Percentiles rank a stretch among this genome's conserved stretches.
Evolutionary conservation across 1,139 yeast species (phyloP).

Genomic region (Zhuliangozyma blackwelliae): DNA sequence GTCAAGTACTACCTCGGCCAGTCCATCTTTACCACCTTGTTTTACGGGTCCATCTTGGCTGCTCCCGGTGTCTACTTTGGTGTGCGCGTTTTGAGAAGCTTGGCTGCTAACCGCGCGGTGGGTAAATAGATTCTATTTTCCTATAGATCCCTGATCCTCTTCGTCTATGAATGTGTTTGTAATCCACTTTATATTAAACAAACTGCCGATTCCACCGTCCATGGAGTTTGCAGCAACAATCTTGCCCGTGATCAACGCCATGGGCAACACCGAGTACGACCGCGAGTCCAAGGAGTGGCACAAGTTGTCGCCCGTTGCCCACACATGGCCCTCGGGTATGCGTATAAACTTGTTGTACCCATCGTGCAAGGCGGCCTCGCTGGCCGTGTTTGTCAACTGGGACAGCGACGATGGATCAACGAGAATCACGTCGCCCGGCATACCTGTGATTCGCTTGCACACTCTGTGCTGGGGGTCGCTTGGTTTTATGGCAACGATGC

Average conservation of each 20-base stretch:
- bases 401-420: constrained; percentile 75
- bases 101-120: constrained; percentile 30
- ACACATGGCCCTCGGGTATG: constrained; percentile 88
- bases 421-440: constrained; percentile 87
- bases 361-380: constrained; percentile 30
- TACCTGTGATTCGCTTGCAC: constrained; percentile 89
- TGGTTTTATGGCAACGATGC: constrained; percentile 85
- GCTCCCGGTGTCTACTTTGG: constrained; percentile 64
- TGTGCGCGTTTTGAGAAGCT: constrained; percentile 48
- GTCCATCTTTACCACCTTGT: constrained; percentile 67
- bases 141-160: not conserved
- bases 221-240: constrained; percentile 63
- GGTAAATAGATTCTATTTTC: constrained; percentile 15
- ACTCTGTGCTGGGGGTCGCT: constrained; percentile 83
- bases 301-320: constrained; percentile 95
- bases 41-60: constrained; percentile 45
- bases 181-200: constrained; percentile 54
- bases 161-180: constrained; percentile 35
- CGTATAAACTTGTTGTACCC: constrained; percentile 56
- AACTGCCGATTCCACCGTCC: constrained; percentile 34
- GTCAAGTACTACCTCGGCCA: constrained; percentile 65
- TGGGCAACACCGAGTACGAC: constrained; percentile 81
- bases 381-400: constrained; percentile 38
- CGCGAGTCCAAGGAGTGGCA: constrained; percentile 89
- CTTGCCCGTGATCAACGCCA: constrained; percentile 84